Evolutionary conservation across 169 alveolate genomes (phyloP), one percentile per base, ranked within the genome.

Genomic region (Babesia bigemina): DNA sequence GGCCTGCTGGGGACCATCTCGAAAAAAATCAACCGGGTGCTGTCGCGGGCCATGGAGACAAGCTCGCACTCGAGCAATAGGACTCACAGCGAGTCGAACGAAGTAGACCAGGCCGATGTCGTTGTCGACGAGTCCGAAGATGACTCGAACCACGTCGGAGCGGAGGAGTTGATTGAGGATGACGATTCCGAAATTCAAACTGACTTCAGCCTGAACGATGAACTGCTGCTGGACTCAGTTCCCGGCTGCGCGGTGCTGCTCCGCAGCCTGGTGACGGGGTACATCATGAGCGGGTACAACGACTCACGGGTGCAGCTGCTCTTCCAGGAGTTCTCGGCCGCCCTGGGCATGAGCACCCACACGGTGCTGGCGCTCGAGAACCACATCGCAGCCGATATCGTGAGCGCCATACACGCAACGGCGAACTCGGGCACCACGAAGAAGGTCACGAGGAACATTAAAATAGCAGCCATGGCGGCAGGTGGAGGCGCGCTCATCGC

Each of bases 401-500:
- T 78, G 63, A 84, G 75, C 49, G 90, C 91, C 60, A 52, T 89
- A 47, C 90, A 82, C 45, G 75, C 86, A 33, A 77, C 83, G 12
- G 63, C 87, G 12, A 63, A 58, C 29, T 78, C 81, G 47, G 70
- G 90, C 17, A 47, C 91, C n/a, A 82, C 88, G 24, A 85, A 78
- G 71, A 89, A 60, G 67, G 67, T 82, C 28, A 76, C 83, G 36
- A 55, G 93, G 65, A 70, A 84, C 53, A 55, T 89, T 44, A 91
- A 89, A 70, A 89, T 90, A 10, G 91, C 93, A 36, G 93, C 93
- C 12, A 94, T 94, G 19, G 94, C 97, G 0, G 82, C 92, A 50
- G 95, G 97, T 17, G 94, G 95, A 42, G 96, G 96, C 9, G 93
- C 93, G 24, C 65, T 92, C 60, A 74, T 91, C 11, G 97, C 97